Evolutionary conservation across 768 basidiomycete species (phyloP), one percentile per base, ranked within the genome.

Genomic region (Postia placenta): DNA sequence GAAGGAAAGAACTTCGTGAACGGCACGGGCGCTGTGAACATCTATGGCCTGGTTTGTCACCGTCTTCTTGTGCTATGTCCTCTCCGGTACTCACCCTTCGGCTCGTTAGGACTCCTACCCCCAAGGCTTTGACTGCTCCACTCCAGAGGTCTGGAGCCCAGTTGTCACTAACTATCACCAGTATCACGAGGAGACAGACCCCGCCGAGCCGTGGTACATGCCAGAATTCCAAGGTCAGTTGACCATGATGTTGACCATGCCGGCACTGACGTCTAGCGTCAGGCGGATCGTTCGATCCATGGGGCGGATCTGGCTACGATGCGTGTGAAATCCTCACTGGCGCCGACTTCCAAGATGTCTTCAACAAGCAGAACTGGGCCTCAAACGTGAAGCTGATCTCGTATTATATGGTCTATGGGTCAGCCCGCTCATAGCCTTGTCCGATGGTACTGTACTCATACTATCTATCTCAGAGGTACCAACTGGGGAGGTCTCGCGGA

Each of bases 361-460:
- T 90, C 65, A 80, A 92, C 56, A 74, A 80, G 49, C 71, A 85
- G 45, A 71, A 88, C 39, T 89, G 85, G 84, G 87, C 89, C 9
- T 75, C 78, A 42, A 92, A 91, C 64, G 85, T 80, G 1, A 92
- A 91, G 59, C 58, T 92, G 39, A 80, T 91, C 50, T 89, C 79
- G 57, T 87, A 86, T 53, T 92, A 92, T 65, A 92, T 92, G 91
- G 56, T 89, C 47, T 89, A 81, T 56, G 88, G 85, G 85, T 85
- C 61, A 23, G 51, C 47, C n/a, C n/a, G n/a, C n/a, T 5, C 12
- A 27, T 6, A 26, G 33, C 33, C 30, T 36, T 48, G n/a, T n/a
- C 20, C 22, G 15, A 25, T 11, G 4, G 17, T 24, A 3, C 11
- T 12, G 2, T 20, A 20, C 37, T 50, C n/a, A 28, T 22, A 7